phyloP scores from a whole-genome alignment of 176 grass and related monocot genomes.

The Lolium multiflorum region DNA sequence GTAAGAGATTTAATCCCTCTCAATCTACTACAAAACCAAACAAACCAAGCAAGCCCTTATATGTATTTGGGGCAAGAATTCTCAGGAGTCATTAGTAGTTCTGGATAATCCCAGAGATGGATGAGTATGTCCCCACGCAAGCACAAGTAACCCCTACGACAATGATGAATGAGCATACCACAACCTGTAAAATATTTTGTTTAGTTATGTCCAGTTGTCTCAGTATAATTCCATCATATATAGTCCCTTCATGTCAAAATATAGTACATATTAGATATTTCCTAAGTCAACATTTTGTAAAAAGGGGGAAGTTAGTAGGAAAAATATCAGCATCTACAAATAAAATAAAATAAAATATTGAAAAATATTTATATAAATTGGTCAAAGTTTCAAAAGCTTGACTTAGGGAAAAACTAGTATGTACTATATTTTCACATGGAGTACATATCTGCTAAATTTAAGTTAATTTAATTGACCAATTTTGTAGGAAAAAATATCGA shows the following conservation, averaged over 20 bases:
- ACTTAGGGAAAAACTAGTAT: too few relatives aligned
- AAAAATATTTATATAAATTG: too few relatives aligned
- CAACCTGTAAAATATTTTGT: conserved; percentile 44
- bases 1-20: too few relatives aligned
- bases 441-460: too few relatives aligned
- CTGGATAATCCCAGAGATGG: conserved; percentile 61
- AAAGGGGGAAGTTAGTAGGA: neutral
- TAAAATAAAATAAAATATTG: neutral
- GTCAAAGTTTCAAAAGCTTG: too few relatives aligned
- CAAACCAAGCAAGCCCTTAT: neutral
- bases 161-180: conserved; percentile 57
- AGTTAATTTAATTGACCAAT: neutral
- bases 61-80: neutral
- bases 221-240: neutral
- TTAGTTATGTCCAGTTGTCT: neutral
- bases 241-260: neutral
- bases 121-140: conserved; percentile 60
- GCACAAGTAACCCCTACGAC: conserved; percentile 48
- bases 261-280: neutral
- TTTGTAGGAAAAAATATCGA: neutral
- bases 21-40: too few relatives aligned
- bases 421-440: too few relatives aligned
- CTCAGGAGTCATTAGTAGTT: conserved; percentile 42
- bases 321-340: neutral
- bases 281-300: neutral